Percentiles rank a stretch among this genome's conserved stretches.
Conservation (phyloP, 345 rosid genomes). For the Arabidopsis suecica region DNA sequence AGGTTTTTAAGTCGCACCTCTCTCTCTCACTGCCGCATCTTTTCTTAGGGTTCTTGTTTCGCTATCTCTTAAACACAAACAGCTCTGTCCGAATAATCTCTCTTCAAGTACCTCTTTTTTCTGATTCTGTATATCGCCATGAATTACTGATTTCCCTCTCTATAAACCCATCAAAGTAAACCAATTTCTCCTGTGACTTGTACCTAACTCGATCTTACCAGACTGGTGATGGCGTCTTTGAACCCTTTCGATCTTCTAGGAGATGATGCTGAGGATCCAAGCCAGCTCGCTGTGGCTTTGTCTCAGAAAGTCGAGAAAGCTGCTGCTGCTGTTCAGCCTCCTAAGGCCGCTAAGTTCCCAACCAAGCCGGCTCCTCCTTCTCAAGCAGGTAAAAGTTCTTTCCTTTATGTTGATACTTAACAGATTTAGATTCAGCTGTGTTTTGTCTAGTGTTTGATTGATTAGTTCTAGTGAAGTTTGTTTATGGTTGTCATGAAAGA, state of each 20-base stretch:
- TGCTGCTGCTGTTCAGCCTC: constrained; percentile 44
- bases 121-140: background rate
- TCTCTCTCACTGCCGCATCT: constrained; percentile 26
- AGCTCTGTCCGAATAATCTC: background rate
- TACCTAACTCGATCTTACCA: constrained; percentile 4
- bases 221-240: constrained; percentile 64
- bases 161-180: constrained; percentile 6
- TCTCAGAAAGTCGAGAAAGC: constrained; percentile 50
- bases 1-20: constrained; percentile 23
- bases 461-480: background rate
- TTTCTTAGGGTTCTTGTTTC: constrained; percentile 20
- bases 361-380: constrained; percentile 76
- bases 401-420: background rate
- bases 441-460: background rate
- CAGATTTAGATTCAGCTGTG: background rate
- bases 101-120: background rate
- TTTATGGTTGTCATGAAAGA: background rate
- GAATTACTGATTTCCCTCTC: constrained; percentile 22
- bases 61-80: background rate
- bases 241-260: constrained; percentile 88
- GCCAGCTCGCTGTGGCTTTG: constrained; percentile 60
- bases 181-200: constrained; percentile 3
- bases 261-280: constrained; percentile 74
- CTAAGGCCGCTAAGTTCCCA: constrained; percentile 68
- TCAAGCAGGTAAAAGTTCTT: constrained; percentile 66